These are phyloP conservation scores for Ambrosia trifida DNA, from an alignment of 129 eudicot species.

Conservation along the genomic window DNA sequence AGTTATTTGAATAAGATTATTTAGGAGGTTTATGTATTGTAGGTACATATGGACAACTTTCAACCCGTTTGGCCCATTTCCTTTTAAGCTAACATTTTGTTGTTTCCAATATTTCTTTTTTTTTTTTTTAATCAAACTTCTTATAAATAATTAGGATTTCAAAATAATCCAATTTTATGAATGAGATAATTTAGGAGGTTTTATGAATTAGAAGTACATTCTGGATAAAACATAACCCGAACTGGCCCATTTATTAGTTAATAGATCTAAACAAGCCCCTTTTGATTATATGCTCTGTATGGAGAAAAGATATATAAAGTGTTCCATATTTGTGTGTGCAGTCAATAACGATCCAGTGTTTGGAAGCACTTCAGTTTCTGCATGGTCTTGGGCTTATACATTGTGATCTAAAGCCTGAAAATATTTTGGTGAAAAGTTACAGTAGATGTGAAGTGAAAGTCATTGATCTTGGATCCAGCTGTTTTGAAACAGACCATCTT, in stretches of 20 bases:
- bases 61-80: background rate
- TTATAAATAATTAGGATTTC: background rate
- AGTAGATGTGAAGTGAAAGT: conserved; percentile 95
- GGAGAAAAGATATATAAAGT: background rate
- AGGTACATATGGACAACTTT: background rate
- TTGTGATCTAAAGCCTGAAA: conserved; percentile 93
- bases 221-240: background rate
- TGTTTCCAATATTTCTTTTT: background rate
- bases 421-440: conserved; percentile 88
- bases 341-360: conserved; percentile 87
- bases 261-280: background rate
- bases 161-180: background rate
- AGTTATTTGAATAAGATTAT: background rate
- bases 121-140: too few relatives aligned
- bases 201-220: conserved; percentile 6
- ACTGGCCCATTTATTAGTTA: background rate
- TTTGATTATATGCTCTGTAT: background rate
- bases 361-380: conserved; percentile 84
- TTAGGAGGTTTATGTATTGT: background rate
- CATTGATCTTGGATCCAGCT: conserved; percentile 89
- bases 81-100: background rate
- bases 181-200: background rate
- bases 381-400: conserved; percentile 91
- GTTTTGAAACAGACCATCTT: conserved; percentile 90
- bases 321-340: conserved; percentile 36